Evolutionary conservation across 768 basidiomycete species (phyloP).

Genomic region (Artomyces pyxidatus): DNA sequence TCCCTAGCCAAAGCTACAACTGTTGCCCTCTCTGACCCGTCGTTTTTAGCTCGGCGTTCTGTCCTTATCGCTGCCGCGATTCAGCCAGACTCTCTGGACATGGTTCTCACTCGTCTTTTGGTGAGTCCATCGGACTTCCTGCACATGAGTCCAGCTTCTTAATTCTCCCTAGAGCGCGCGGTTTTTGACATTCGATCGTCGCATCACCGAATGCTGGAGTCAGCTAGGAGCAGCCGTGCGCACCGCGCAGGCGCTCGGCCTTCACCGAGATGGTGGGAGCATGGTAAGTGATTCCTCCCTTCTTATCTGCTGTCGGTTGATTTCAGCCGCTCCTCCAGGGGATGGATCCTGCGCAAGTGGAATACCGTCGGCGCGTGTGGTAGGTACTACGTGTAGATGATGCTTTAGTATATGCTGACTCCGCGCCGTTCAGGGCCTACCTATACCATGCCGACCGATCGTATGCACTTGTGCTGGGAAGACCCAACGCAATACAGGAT

Average conservation of each 20-base stretch:
- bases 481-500: constrained; percentile 85
- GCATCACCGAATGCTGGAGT: constrained; percentile 94
- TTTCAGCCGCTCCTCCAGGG: constrained; percentile 35
- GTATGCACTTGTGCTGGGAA: constrained; percentile 83
- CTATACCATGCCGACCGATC: constrained; percentile 92
- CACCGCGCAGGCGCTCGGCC: constrained; percentile 87
- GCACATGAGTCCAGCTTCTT: neutral
- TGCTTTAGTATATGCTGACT: neutral
- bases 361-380: constrained; percentile 90
- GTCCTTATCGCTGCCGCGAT: constrained; percentile 89
- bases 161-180: constrained; percentile 51
- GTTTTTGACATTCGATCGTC: constrained; percentile 62
- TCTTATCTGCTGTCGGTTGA: too few relatives aligned
- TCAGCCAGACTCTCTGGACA: constrained; percentile 85
- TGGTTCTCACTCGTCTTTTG: constrained; percentile 86
- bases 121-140: constrained; percentile 27
- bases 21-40: too few relatives aligned
- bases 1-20: too few relatives aligned
- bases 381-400: constrained; percentile 23
- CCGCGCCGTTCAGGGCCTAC: constrained; percentile 51
- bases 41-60: constrained; percentile 63
- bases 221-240: constrained; percentile 88
- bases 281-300: constrained; percentile 51
- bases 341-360: constrained; percentile 67
- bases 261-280: constrained; percentile 82